phyloP scores from a whole-genome alignment of 805 yeast genomes.

The Blastobotrys americana region DNA sequence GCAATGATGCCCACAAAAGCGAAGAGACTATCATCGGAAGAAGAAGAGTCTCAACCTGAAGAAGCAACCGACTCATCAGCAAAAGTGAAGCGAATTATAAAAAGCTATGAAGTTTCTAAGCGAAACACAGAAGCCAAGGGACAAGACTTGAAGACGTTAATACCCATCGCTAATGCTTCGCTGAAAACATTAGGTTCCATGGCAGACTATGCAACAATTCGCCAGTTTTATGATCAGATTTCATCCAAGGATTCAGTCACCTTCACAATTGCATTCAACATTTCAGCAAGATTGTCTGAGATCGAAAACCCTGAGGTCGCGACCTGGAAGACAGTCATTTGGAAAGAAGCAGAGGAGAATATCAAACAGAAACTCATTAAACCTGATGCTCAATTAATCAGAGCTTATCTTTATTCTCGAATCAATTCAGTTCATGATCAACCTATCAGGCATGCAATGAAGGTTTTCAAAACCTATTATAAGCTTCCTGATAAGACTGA shows the following conservation, averaged over 20 bases:
- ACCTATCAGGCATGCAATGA: background rate
- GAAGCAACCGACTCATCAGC: background rate
- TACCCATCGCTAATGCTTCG: conserved; percentile 5
- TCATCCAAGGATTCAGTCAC: conserved; percentile 6
- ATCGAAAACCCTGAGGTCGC: conserved; percentile 1
- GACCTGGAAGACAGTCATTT: background rate
- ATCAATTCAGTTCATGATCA: conserved; percentile 1
- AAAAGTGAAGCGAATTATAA: background rate
- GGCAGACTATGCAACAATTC: conserved; percentile 3
- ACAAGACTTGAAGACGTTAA: background rate
- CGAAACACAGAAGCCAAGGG: too few species aligned
- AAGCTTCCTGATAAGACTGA: background rate
- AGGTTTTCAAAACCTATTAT: background rate
- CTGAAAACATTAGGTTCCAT: conserved; percentile 5
- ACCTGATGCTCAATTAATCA: conserved; percentile 2
- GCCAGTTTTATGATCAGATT: conserved; percentile 6
- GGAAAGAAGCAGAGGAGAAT: conserved; percentile 2
- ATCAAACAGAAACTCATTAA: background rate
- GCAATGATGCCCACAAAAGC: background rate
- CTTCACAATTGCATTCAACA: conserved; percentile 10
- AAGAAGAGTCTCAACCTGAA: background rate
- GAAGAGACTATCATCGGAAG: background rate
- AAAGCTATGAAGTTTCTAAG: background rate
- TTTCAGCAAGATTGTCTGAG: conserved; percentile 1
- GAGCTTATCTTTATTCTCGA: conserved; percentile 6